These are phyloP conservation scores for Athelia sp. DNA, from an alignment of 1,284 basidiomycete genomes.

Conservation along the genomic window DNA sequence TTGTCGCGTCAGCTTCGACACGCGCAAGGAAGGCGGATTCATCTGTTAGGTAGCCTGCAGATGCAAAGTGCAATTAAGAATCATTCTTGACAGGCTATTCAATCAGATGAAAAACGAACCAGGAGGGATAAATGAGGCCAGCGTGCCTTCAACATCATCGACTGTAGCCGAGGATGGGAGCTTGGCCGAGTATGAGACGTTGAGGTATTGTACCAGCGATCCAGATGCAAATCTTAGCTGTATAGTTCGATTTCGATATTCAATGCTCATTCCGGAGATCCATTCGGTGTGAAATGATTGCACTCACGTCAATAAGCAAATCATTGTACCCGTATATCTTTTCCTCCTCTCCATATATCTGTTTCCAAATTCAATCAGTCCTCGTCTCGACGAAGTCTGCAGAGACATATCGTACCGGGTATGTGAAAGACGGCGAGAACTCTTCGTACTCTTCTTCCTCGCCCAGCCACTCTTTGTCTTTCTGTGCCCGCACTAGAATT, in stretches of 20 bases:
- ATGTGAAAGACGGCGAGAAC: slow-evolving; percentile 85
- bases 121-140: slow-evolving; percentile 77
- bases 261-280: slow-evolving; percentile 3
- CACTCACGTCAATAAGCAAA: slow-evolving; percentile 74
- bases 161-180: slow-evolving; percentile 72
- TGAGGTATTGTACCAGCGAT: slow-evolving; percentile 74
- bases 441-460: slow-evolving; percentile 56
- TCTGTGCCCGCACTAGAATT: slow-evolving; percentile 50
- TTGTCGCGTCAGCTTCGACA: slow-evolving; percentile 69
- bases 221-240: slow-evolving; percentile 86
- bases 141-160: slow-evolving; percentile 81
- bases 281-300: background rate
- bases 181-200: slow-evolving; percentile 64
- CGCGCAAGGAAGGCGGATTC: slow-evolving; percentile 58
- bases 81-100: no score
- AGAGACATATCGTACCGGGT: slow-evolving; percentile 82
- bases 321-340: slow-evolving; percentile 93
- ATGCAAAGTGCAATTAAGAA: slow-evolving; percentile 1
- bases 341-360: slow-evolving; percentile 95
- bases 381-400: background rate
- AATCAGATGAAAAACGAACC: slow-evolving; percentile 36
- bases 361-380: slow-evolving; percentile 4
- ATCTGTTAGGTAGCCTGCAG: slow-evolving; percentile 60
- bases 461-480: slow-evolving; percentile 58
- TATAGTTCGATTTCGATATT: slow-evolving; percentile 9